These are phyloP conservation scores for Trypanosoma avium DNA, from an alignment of 208 protist genomes.

Conservation along the genomic window DNA sequence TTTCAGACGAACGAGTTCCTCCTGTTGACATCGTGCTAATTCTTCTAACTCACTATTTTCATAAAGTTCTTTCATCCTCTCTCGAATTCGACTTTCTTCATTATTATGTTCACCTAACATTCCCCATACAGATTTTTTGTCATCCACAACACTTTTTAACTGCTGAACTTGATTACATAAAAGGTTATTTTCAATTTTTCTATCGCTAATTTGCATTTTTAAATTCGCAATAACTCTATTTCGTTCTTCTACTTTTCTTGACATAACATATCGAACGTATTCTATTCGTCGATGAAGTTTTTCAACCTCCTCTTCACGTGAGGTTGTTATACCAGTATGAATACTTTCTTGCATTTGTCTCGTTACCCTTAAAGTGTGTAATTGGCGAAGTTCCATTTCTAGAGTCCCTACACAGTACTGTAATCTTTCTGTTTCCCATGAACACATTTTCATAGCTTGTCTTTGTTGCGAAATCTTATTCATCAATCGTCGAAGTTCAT, in stretches of 20 bases:
- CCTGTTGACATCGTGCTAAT: constrained; percentile 80
- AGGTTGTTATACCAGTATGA: constrained; percentile 63
- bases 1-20: constrained; percentile 83
- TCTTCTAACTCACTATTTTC: constrained; percentile 84
- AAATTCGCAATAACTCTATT: constrained; percentile 45
- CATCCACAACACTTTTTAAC: constrained; percentile 50
- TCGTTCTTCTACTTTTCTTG: constrained; percentile 74
- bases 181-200: constrained; percentile 65
- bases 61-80: constrained; percentile 71
- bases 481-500: constrained; percentile 74
- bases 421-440: constrained; percentile 77
- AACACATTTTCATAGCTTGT: constrained; percentile 74
- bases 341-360: constrained; percentile 94
- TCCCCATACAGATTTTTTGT: constrained; percentile 53
- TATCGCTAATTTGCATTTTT: constrained; percentile 72
- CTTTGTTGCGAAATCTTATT: constrained; percentile 73
- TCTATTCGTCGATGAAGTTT: constrained; percentile 77
- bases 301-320: constrained; percentile 63
- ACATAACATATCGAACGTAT: constrained; percentile 68
- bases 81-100: constrained; percentile 29
- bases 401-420: constrained; percentile 74
- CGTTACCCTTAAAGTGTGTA: constrained; percentile 95
- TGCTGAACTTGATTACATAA: constrained; percentile 42
- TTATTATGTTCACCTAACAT: constrained; percentile 67
- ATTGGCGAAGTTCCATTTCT: constrained; percentile 87